These are phyloP conservation scores for Venturiaceae sp. DNA, from an alignment of 2,329 filamentous ascomycete genomes.

Conservation along the genomic window DNA sequence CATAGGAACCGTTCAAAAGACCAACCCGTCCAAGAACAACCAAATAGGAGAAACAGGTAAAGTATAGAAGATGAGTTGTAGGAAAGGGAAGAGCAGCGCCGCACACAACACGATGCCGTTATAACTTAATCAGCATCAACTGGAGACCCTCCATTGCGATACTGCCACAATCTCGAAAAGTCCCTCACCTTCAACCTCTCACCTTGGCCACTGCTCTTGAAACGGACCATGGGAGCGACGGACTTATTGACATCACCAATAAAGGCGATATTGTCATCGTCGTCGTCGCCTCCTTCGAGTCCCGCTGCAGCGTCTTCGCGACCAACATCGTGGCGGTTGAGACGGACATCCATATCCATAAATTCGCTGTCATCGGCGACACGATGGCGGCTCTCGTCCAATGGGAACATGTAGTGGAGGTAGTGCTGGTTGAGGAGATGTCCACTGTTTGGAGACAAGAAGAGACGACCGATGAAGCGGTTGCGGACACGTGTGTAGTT, in stretches of 20 bases:
- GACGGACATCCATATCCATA: conserved; percentile 48
- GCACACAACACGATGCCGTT: no score
- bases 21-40: no score
- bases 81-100: no score
- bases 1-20: no score
- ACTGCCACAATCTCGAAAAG: conserved; percentile 52
- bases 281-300: conserved; percentile 17
- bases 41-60: no score
- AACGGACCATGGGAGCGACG: not conserved
- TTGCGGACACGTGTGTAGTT: conserved; percentile 50
- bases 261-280: conserved; percentile 15
- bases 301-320: conserved; percentile 37
- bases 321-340: conserved; percentile 28
- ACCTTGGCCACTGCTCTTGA: not conserved
- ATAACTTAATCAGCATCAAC: conserved; percentile 27
- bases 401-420: conserved; percentile 51
- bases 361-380: conserved; percentile 45
- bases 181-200: conserved; percentile 45
- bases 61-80: no score
- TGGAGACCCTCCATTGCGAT: conserved; percentile 50
- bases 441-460: conserved; percentile 27
- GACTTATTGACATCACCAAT: conserved; percentile 12
- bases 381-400: conserved; percentile 34
- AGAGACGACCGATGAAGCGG: conserved; percentile 39
- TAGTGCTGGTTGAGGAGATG: conserved; percentile 47